Base-by-base conservation (phyloP, 1,284 basidiomycete genomes). In the Heterobasidion annosum region DNA sequence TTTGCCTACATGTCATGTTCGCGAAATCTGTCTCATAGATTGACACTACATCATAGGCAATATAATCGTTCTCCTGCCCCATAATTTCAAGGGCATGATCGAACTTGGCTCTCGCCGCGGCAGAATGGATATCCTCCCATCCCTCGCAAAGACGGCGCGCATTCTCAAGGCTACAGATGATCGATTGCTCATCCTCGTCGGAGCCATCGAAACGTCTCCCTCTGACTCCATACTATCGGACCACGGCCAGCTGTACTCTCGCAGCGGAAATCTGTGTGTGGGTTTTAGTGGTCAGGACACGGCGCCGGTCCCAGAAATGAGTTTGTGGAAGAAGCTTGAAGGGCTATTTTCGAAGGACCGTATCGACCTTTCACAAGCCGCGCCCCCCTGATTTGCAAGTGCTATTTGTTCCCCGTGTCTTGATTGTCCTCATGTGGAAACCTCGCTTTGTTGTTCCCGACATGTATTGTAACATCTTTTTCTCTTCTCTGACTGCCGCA, bases 231-330 rank as follows among this genome's bases (percentile, higher is more conserved):
- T 5, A 6, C 37, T 34, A 12, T n/a, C 54, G 54, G 58, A 58
- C 43, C 40, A 59, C 44, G 52, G 54, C 40, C 45, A 51, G n/a
- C 40, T 59, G 32, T 54, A 40, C 45, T 19, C 51, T 16, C 54
- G 10, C 34, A 37, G 35, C 15, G 58, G 57, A 18, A 25, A 33
- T 33, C 13, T 59, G 49, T 48, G 50, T 37, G 51, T 59, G 40
- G 58, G 58, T 46, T 54, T 59, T 42, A 54, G 52, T 16, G 54
- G 58, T 9, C 57, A 59, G 54, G 58, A 59, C 43, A 34, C 32
- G 7, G 50, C 52, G 48, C 50, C n/a, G 19, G 51, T 53, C 54
- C 53, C 33, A 3, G 52, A 40, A 35, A 48, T 52, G 32, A 18
- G 42, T 8, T 58, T 51, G 35, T 55, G 12, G 57, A 48, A 34